Evolutionary conservation across 352 stramenopile species (phyloP), one percentile per base, ranked within the genome.

Genomic region (Globisporangium orthogonon): DNA sequence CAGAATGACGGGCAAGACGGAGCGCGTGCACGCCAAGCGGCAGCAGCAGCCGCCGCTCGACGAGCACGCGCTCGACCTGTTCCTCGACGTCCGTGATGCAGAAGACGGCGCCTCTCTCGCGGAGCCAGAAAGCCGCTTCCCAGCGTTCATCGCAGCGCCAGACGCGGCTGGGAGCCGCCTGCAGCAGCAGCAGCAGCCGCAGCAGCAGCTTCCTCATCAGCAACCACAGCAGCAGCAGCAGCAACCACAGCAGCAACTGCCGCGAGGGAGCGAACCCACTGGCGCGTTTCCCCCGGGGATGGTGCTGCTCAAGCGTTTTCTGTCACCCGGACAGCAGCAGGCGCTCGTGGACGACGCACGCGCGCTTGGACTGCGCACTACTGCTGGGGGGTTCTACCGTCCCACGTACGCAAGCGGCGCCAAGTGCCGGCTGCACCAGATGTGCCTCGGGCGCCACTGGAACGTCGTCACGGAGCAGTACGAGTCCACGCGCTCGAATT

Each of bases 391-490:
- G 1, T 87, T 87, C 57, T 89, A 87, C 60, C 80, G 76, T 47
- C 79, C 79, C 9, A 83, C 73, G 52, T 89, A 87, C 56, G 77
- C 76, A 23, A 87, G 78, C 46, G 79, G 79, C 35, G 77, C 76
- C 62, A 85, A 85, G 66, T 87, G 77, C 57, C 74, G 78, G 18
- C 65, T 87, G 71, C 79, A 87, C 45, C 77, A 87, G 52, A 89
- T 87, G 76, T 89, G 79, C 46, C 63, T 87, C 23, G 79, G 79
- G 15, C 67, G 69, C 31, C 77, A 86, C 63, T 89, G 79, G 79
- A 87, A 89, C 56, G 75, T 87, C 33, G 62, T 83, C 28, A 74
- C 75, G n/a, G 78, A 89, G 50, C 64, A 78, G 63, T 89, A 89
- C 65, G 77, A 87, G 52, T 44, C 69, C 35, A 56, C 58, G 54